Percentiles rank a stretch among this genome's conserved stretches.
Evolutionary conservation across 495 filamentous ascomycete genomes (phyloP).

Genomic region (Talaromyces stipitatus): DNA sequence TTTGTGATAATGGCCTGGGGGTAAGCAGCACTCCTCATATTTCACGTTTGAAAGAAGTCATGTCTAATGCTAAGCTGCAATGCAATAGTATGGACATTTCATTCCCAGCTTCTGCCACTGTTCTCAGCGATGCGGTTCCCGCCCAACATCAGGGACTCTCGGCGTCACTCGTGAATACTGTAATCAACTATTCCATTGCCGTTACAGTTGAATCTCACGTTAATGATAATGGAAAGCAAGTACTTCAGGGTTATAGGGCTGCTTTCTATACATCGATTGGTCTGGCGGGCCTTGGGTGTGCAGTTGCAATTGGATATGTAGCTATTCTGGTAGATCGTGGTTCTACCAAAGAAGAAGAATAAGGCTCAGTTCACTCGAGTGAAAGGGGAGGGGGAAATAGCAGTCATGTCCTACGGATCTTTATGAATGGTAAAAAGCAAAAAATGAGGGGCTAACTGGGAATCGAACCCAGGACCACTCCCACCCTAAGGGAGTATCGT

Average conservation of each 20-base stretch:
- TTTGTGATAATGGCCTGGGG: neutral
- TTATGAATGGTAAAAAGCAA: neutral
- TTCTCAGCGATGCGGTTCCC: conserved; percentile 30
- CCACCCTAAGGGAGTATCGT: conserved; percentile 4
- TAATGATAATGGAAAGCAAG: conserved; percentile 23
- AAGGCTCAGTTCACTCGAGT: neutral
- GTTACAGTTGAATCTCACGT: conserved; percentile 35
- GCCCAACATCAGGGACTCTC: conserved; percentile 36
- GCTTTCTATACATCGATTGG: conserved; percentile 25
- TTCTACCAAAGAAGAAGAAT: neutral
- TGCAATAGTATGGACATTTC: conserved; percentile 46
- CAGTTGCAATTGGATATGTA: neutral
- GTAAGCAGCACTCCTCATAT: neutral
- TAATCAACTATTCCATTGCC: conserved; percentile 39
- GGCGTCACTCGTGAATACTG: conserved; percentile 32
- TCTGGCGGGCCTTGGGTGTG: conserved; percentile 13
- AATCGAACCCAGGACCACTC: conserved; percentile 4
- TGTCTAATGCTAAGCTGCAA: conserved; percentile 13
- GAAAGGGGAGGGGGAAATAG: neutral
- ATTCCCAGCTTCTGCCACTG: conserved; percentile 39
- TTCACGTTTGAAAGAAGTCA: neutral
- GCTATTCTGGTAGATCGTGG: neutral
- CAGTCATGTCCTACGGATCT: no score
- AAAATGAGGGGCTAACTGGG: neutral
- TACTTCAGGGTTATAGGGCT: conserved; percentile 28